A percentile compares a stretch with the other conserved stretches of the same genome.
phyloP scores from a whole-genome alignment of 345 rosid genomes.

The Pelargonium nanum region DNA sequence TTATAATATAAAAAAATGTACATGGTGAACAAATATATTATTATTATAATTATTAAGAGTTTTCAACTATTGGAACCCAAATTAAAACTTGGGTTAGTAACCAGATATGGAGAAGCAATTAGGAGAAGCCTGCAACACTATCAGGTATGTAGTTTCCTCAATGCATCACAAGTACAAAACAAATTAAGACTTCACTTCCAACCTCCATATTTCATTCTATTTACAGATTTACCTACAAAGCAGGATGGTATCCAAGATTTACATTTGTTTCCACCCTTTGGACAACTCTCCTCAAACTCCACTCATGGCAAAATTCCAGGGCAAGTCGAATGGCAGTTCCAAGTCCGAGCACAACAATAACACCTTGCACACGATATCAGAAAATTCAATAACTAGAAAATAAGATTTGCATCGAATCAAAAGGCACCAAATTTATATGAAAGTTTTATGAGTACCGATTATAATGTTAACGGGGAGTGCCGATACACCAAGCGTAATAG shows the following conservation, averaged over 20 bases:
- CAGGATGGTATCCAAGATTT: constrained; percentile 49
- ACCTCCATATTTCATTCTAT: no score
- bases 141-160: no score
- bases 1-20: no score
- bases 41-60: no score
- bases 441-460: constrained; percentile 35
- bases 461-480: constrained; percentile 84
- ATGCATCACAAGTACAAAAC: no score
- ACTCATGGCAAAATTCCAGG: constrained; percentile 73
- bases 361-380: constrained; percentile 33
- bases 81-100: no score
- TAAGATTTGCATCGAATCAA: background rate
- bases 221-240: constrained; percentile 40
- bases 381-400: constrained; percentile 4
- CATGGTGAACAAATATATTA: no score
- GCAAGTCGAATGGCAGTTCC: constrained; percentile 78
- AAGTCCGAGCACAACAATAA: constrained; percentile 83
- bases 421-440: background rate
- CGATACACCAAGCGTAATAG: constrained; percentile 73
- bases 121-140: no score
- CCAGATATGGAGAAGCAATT: no score
- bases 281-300: constrained; percentile 66
- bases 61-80: no score
- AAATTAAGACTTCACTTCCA: no score
- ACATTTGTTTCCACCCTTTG: constrained; percentile 56